Conservation (phyloP, 192 early-diverging fungal genomes). For the Thamnidium elegans region DNA sequence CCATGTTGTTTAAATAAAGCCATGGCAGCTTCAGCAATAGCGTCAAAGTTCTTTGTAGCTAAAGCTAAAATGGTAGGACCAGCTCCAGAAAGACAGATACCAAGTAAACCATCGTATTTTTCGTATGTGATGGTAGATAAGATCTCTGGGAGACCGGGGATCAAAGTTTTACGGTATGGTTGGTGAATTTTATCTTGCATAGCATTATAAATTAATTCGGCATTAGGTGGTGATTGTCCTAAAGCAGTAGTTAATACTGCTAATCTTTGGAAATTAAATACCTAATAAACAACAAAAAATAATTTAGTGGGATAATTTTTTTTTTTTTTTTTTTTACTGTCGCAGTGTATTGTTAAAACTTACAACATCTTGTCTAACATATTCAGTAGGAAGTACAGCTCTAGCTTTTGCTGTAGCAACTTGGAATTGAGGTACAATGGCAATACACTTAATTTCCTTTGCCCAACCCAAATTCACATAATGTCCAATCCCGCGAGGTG, state of each 20-base stretch:
- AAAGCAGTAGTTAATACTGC: slow-evolving; percentile 88
- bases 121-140: slow-evolving; percentile 70
- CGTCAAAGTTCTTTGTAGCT: slow-evolving; percentile 80
- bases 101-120: slow-evolving; percentile 80
- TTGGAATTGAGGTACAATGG: slow-evolving; percentile 88
- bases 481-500: slow-evolving; percentile 65
- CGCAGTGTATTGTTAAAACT: no score
- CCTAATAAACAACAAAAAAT: slow-evolving; percentile 30
- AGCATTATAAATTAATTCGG: slow-evolving; percentile 80
- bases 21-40: slow-evolving; percentile 67
- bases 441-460: slow-evolving; percentile 68
- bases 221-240: slow-evolving; percentile 64
- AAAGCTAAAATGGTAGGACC: slow-evolving; percentile 95
- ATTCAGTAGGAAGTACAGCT: slow-evolving; percentile 74
- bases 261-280: slow-evolving; percentile 92
- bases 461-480: slow-evolving; percentile 67
- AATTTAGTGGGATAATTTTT: not conserved
- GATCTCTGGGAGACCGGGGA: slow-evolving; percentile 89
- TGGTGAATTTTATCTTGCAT: slow-evolving; percentile 99
- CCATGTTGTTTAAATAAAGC: slow-evolving; percentile 59
- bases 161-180: slow-evolving; percentile 86
- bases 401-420: slow-evolving; percentile 90
- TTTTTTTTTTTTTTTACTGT: not conserved
- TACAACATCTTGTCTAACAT: slow-evolving; percentile 81
- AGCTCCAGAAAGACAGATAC: slow-evolving; percentile 92